Conservation (phyloP, 495 filamentous ascomycete genomes). For the Xylaria palmicola region DNA sequence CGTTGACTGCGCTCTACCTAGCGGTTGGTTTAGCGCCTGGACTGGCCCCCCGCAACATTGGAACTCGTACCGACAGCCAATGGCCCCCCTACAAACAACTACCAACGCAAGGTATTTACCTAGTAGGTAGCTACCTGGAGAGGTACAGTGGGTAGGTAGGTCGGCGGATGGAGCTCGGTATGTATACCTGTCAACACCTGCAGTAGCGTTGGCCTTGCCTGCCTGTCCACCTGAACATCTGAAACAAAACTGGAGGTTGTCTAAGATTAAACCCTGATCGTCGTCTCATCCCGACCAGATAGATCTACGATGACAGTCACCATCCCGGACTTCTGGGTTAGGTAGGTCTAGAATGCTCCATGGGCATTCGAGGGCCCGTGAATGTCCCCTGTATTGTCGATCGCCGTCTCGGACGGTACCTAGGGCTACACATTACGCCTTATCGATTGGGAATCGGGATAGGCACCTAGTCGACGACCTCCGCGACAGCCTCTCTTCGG, state of each 20-base stretch:
- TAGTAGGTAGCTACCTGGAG: too few species aligned
- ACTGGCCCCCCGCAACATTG: neutral
- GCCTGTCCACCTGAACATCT: constrained; percentile 12
- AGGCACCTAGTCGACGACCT: too few species aligned
- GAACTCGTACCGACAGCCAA: constrained; percentile 16
- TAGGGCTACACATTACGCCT: too few species aligned
- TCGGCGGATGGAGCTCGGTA: too few species aligned
- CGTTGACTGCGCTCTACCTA: too few species aligned
- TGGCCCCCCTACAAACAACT: too few species aligned
- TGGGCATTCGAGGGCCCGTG: neutral
- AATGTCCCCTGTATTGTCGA: too few species aligned
- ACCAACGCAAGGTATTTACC: too few species aligned
- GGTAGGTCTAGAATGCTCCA: constrained; percentile 14
- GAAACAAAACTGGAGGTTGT: constrained; percentile 8
- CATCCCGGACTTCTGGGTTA: constrained; percentile 13
- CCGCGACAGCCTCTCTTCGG: too few species aligned
- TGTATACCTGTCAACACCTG: neutral
- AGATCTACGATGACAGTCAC: constrained; percentile 17
- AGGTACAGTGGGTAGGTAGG: neutral
- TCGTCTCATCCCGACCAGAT: constrained; percentile 12
- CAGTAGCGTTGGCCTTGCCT: constrained; percentile 8
- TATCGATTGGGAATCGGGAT: too few species aligned
- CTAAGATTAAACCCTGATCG: constrained; percentile 13
- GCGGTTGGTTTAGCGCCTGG: neutral
- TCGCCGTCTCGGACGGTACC: too few species aligned